A percentile compares a stretch with the other conserved stretches of the same genome.
Evolutionary conservation across 176 grass and related monocot species (phyloP).

Genomic region (Bothriochloa decipiens): DNA sequence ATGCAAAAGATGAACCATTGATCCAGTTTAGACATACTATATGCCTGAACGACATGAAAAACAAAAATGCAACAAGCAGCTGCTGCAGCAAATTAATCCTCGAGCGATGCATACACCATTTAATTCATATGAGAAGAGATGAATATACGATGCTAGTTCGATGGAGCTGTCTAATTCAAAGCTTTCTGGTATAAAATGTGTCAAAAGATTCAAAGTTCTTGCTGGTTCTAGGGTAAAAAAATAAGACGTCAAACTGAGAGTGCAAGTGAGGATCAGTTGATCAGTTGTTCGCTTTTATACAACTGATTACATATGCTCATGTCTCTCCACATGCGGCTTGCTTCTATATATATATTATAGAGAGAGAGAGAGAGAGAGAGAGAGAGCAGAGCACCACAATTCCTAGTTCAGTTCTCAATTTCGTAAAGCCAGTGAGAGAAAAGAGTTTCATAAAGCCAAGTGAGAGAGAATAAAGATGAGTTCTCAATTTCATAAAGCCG

Average conservation of each 20-base stretch:
- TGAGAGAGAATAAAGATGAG: neutral
- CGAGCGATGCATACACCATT: no score
- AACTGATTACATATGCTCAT: no score
- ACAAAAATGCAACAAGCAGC: no score
- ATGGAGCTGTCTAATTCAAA: neutral
- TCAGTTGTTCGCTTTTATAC: neutral
- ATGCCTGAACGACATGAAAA: no score
- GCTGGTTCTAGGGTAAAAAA: neutral
- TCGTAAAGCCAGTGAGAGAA: neutral
- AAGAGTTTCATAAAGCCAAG: neutral
- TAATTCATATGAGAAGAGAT: no score
- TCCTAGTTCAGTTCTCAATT: neutral
- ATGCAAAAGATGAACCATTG: no score
- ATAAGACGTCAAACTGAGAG: neutral
- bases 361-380: no score
- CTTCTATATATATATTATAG: neutral
- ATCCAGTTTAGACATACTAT: no score
- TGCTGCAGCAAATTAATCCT: no score
- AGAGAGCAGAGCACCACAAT: neutral
- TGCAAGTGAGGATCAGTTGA: neutral
- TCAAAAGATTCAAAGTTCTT: neutral
- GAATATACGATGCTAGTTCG: neutral
- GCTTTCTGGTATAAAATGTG: neutral
- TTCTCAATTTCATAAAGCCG: neutral
- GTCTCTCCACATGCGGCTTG: neutral